Evolutionary conservation across 129 eudicot species (phyloP).

Genomic region (Flaveria sonorensis): DNA sequence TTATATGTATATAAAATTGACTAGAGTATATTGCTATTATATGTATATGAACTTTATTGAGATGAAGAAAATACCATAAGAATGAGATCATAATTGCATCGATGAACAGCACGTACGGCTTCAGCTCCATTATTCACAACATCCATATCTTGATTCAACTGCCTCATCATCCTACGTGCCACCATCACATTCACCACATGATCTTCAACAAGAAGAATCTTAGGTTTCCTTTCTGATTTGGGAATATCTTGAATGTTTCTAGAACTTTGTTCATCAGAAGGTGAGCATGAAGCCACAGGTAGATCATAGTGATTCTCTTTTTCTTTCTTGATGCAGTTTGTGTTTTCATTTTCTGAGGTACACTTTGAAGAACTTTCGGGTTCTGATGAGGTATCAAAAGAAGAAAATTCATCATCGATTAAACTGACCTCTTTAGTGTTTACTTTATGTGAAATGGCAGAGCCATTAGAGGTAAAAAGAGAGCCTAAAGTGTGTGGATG

Average conservation of each 20-base stretch:
- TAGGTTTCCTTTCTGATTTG: constrained; percentile 45
- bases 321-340: constrained; percentile 24
- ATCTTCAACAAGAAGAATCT: constrained; percentile 94
- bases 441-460: constrained; percentile 42
- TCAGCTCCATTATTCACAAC: constrained; percentile 91
- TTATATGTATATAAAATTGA: too few species aligned
- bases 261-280: constrained; percentile 43
- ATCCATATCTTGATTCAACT: constrained; percentile 74
- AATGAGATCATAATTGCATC: constrained; percentile 60
- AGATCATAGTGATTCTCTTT: constrained; percentile 25
- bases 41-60: neutral
- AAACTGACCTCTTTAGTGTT: constrained; percentile 45
- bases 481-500: constrained; percentile 69
- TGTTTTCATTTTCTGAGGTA: constrained; percentile 34
- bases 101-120: constrained; percentile 82
- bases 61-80: constrained; percentile 59
- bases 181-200: constrained; percentile 86
- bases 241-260: constrained; percentile 41
- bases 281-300: constrained; percentile 10
- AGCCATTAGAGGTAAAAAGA: constrained; percentile 51
- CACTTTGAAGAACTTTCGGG: constrained; percentile 37
- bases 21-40: neutral
- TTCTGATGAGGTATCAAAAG: constrained; percentile 39
- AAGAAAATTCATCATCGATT: constrained; percentile 39
- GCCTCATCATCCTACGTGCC: constrained; percentile 81